A percentile compares a stretch with the other conserved stretches of the same genome.
These are phyloP conservation scores for Biscutella laevigata DNA, from an alignment of 441 rosid genomes.

Conservation along the genomic window DNA sequence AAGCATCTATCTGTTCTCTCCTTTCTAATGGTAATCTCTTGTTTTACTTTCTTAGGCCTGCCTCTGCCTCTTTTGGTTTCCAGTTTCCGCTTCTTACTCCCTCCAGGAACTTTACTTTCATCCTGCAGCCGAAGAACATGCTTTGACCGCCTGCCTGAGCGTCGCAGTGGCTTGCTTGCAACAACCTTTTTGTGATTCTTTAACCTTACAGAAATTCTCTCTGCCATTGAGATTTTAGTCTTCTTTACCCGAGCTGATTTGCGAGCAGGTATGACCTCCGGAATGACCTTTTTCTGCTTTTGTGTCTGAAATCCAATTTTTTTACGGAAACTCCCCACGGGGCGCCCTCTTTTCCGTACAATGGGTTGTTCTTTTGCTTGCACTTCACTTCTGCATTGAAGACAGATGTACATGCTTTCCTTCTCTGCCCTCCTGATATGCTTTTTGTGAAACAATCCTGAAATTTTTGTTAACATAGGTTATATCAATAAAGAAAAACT, in stretches of 20 bases:
- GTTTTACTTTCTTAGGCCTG: constrained; percentile 32
- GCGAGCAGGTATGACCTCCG: constrained; percentile 17
- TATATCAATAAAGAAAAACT: constrained; percentile 6
- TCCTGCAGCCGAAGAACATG: constrained; percentile 33
- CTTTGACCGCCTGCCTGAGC: constrained; percentile 65
- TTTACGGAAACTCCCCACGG: constrained; percentile 32
- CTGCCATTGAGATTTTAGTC: constrained; percentile 30
- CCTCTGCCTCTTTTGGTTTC: constrained; percentile 39
- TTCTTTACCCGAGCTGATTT: constrained; percentile 34
- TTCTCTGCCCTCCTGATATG: constrained; percentile 61
- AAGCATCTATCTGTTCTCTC: constrained; percentile 47
- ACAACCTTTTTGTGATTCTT: constrained; percentile 44
- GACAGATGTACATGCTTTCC: constrained; percentile 49
- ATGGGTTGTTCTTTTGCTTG: constrained; percentile 22
- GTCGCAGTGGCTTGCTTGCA: constrained; percentile 61
- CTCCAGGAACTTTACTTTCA: constrained; percentile 33
- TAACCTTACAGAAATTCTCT: constrained; percentile 27
- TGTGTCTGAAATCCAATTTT: constrained; percentile 31
- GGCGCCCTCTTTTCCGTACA: constrained; percentile 31
- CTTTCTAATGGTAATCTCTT: constrained; percentile 35
- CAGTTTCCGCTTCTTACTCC: constrained; percentile 41
- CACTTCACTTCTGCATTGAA: constrained; percentile 47
- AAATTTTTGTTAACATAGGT: constrained; percentile 22
- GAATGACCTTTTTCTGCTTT: constrained; percentile 34
- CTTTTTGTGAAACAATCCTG: constrained; percentile 78